phyloP scores from a whole-genome alignment of 202 grass and related monocot species.

The Eragrostis tef region DNA sequence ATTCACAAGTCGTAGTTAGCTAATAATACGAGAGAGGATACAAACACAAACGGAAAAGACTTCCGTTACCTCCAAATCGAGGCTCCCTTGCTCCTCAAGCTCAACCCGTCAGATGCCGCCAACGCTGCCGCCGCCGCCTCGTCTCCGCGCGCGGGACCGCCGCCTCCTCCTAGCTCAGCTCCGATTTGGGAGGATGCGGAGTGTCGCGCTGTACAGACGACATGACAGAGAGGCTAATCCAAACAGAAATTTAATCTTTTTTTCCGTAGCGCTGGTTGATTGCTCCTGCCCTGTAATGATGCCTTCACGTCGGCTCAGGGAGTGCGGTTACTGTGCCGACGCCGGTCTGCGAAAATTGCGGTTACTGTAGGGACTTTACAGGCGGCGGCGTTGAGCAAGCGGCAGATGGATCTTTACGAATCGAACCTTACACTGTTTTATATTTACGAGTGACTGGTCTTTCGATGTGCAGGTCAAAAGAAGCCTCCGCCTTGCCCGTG shows the following conservation, averaged over 20 bases:
- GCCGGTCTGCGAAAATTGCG: too few species aligned
- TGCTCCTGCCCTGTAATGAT: not conserved
- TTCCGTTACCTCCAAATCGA: conserved; percentile 4
- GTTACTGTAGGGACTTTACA: too few species aligned
- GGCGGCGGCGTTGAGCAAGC: too few species aligned
- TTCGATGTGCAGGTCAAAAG: too few species aligned
- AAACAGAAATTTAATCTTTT: not conserved
- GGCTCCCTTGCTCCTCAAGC: not conserved
- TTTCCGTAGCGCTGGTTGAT: not conserved
- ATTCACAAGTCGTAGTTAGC: not conserved
- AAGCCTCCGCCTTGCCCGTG: not conserved
- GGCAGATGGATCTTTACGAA: too few species aligned
- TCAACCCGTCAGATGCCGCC: not conserved
- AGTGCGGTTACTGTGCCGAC: not conserved
- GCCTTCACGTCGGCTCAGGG: conserved; percentile 1
- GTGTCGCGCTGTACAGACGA: not conserved
- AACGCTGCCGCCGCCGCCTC: not conserved
- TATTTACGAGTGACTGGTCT: too few species aligned
- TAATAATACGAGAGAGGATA: not conserved
- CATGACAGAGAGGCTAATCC: conserved; percentile 42
- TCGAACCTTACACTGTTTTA: too few species aligned
- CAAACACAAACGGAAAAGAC: too few species aligned
- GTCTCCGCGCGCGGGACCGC: not conserved
- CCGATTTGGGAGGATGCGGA: conserved; percentile 18
- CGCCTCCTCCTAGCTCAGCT: conserved; percentile 23